Base-by-base conservation (phyloP, 441 rosid species). In the Adansonia grandidieri region DNA sequence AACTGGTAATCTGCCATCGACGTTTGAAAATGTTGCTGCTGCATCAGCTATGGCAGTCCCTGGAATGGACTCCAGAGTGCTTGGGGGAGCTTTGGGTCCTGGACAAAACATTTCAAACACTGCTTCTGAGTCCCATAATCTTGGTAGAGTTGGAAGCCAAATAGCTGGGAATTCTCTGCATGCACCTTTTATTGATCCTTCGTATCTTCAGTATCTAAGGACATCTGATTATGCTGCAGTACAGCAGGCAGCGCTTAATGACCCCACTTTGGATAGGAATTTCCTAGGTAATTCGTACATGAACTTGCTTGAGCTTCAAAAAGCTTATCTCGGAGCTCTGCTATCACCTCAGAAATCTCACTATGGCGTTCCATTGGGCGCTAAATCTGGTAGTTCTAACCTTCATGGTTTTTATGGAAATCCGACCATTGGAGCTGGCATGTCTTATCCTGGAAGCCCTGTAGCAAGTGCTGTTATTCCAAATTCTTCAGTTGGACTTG, bases 371-470 rank as follows among this genome's bases (percentile, higher is more conserved):
- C 88, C 91, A 28, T 63, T 83, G 73, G 88, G 87, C 40, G 69
- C 83, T 82, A 91, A 89, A 79, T 84, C 96, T 24, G 82, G 83
- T 58, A 86, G 84, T 82, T 85, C 90, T 48, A 89, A 86, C 82
- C 90, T 82, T 81, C 91, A 82, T 78, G 88, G 88, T 61, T 91
- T 87, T 78, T 86, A 86, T 83, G 91, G 90, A 22, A 89, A 86
- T 82, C 90, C 89, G 62, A 81, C 90, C 47, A 88, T 82, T 80
- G 93, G 90, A 44, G 79, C 83, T 61, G 91, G 90, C 71, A 86
- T 91, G 91, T 84, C 91, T 17, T 93, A 86, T 84, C 93, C 96
- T 68, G 95, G 95, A 32, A 91, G 91, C 75, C 96, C 93, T 19
- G 71, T 90, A 85, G 87, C 88, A 57, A 88, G 84, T 76, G 87